Percentiles rank a stretch among this genome's conserved stretches.
phyloP scores from a whole-genome alignment of 169 alveolate genomes.

The Plasmodium gallinaceum region DNA sequence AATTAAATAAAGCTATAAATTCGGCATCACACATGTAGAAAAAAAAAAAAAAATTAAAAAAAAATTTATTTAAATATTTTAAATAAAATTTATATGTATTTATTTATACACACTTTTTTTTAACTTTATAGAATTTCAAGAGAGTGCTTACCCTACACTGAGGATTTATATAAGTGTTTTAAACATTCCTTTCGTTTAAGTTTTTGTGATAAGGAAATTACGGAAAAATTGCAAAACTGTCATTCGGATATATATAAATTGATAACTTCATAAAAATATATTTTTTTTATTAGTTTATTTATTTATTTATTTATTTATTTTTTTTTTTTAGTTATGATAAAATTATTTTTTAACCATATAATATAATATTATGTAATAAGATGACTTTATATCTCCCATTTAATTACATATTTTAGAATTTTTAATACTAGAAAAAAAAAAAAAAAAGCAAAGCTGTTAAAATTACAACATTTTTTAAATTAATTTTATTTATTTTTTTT shows the following conservation, averaged over 20 bases:
- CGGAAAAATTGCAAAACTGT: constrained; percentile 40
- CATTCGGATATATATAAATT: constrained; percentile 52
- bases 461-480: no score
- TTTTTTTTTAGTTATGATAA: no score
- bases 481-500: no score
- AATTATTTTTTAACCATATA: no score
- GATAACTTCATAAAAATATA: constrained; percentile 49
- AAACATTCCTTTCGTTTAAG: constrained; percentile 70
- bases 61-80: not conserved
- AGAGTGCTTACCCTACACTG: constrained; percentile 54
- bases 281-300: no score
- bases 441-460: no score
- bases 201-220: constrained; percentile 61
- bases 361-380: no score
- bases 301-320: no score
- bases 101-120: not conserved
- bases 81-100: not conserved
- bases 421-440: no score
- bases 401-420: no score
- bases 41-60: constrained; percentile 5
- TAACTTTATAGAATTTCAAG: constrained; percentile 44
- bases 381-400: no score
- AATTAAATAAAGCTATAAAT: constrained; percentile 33
- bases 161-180: constrained; percentile 54
- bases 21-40: constrained; percentile 57